These are phyloP conservation scores for Stagonosporopsis chrysanthemi DNA, from an alignment of 2,329 filamentous ascomycete genomes.

Conservation along the genomic window DNA sequence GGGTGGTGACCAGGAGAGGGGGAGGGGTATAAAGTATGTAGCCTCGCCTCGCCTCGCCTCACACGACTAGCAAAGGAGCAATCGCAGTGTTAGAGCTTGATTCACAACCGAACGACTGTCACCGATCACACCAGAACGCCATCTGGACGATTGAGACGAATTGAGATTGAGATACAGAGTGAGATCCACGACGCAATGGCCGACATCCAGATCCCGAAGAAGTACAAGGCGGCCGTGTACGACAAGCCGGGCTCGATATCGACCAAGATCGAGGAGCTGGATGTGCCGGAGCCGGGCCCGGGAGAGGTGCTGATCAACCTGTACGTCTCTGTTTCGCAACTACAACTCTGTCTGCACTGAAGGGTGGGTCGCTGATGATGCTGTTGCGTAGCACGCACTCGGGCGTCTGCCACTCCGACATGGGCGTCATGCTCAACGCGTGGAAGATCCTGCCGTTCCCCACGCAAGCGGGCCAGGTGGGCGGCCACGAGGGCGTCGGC, in stretches of 20 bases:
- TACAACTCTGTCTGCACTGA: too few relatives aligned
- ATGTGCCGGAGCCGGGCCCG: constrained; percentile 69
- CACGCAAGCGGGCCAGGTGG: constrained; percentile 68
- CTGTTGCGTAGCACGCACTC: constrained; percentile 61
- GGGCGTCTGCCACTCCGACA: constrained; percentile 71
- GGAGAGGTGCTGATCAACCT: constrained; percentile 70
- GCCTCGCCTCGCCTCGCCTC: too few relatives aligned
- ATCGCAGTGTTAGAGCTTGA: too few relatives aligned
- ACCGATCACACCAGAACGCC: too few relatives aligned
- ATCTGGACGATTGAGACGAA: too few relatives aligned
- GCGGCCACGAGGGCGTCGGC: constrained; percentile 74
- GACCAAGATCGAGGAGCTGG: constrained; percentile 68
- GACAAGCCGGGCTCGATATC: constrained; percentile 71
- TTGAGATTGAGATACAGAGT: background rate
- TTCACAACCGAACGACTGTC: too few relatives aligned
- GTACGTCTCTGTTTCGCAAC: constrained; percentile 50
- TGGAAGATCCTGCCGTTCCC: constrained; percentile 66
- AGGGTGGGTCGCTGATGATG: background rate
- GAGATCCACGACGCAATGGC: constrained; percentile 25
- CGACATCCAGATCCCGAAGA: constrained; percentile 56
- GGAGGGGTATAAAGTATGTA: background rate
- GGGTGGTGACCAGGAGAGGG: background rate
- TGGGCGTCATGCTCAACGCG: constrained; percentile 57
- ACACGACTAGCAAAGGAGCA: too few relatives aligned
- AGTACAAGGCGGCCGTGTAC: constrained; percentile 70